Evolutionary conservation across 495 filamentous ascomycete genomes (phyloP).

Genomic region (Letharia columbiana): DNA sequence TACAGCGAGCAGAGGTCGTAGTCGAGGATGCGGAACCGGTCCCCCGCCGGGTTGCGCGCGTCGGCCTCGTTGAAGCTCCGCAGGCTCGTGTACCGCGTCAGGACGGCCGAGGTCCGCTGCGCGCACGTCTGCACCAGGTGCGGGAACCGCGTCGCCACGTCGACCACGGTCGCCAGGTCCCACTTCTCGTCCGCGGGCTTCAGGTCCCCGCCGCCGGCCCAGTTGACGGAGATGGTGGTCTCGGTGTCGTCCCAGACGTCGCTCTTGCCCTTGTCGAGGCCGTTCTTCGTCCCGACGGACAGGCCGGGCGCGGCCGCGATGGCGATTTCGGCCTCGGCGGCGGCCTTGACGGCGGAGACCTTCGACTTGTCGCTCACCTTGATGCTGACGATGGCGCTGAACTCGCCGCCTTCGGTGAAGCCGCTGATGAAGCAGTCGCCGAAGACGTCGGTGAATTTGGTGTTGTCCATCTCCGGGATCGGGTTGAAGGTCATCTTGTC

Average conservation of each 20-base stretch:
- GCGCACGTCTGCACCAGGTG: constrained; percentile 29
- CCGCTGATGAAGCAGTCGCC: constrained; percentile 34
- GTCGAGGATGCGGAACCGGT: constrained; percentile 27
- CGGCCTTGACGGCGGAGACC: constrained; percentile 28
- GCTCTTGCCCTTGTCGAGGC: constrained; percentile 17
- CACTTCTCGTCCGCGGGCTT: constrained; percentile 29
- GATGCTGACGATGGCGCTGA: constrained; percentile 31
- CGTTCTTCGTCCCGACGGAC: constrained; percentile 21
- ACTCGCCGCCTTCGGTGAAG: constrained; percentile 33
- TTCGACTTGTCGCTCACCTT: constrained; percentile 31
- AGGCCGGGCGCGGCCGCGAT: constrained; percentile 25
- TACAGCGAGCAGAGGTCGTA: constrained; percentile 31
- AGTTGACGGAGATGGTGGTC: constrained; percentile 32
- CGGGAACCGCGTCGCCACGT: constrained; percentile 30
- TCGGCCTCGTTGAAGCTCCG: constrained; percentile 28
- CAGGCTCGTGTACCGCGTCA: constrained; percentile 28
- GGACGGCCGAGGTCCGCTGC: constrained; percentile 27
- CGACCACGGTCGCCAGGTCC: constrained; percentile 27
- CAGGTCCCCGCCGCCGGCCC: constrained; percentile 32
- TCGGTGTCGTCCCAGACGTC: constrained; percentile 29
- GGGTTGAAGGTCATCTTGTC: constrained; percentile 29
- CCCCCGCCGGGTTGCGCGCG: constrained; percentile 20
- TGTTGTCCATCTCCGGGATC: constrained; percentile 25
- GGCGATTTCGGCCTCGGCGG: constrained; percentile 29
- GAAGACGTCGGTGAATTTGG: constrained; percentile 31